Conservation (phyloP, 306 rosid genomes). For the Chamaecrista fasciculata region DNA sequence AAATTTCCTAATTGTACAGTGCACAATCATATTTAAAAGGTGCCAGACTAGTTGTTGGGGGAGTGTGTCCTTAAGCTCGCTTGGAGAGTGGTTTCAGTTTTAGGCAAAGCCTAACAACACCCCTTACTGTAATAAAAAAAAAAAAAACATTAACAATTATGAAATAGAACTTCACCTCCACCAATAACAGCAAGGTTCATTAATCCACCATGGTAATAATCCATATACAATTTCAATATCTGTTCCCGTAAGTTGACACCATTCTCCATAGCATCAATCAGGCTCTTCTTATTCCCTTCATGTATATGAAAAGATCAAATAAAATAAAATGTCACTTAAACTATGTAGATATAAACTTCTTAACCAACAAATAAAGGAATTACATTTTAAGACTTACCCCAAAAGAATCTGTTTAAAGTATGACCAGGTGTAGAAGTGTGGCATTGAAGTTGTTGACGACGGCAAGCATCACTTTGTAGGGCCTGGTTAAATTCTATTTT, state of each 20-base stretch:
- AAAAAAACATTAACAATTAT: conserved; percentile 2
- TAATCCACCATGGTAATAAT: conserved; percentile 93
- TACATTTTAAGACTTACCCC: conserved; percentile 60
- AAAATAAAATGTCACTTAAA: conserved; percentile 14
- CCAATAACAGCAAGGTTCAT: conserved; percentile 97
- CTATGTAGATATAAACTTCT: conserved; percentile 16
- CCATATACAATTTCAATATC: conserved; percentile 61
- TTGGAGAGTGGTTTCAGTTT: no score
- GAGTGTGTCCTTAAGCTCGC: no score
- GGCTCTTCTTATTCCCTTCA: conserved; percentile 95
- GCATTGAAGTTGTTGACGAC: conserved; percentile 92
- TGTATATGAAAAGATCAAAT: conserved; percentile 14
- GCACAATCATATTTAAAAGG: conserved; percentile 11
- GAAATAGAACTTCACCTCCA: conserved; percentile 66
- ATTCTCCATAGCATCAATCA: conserved; percentile 85
- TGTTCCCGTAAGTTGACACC: conserved; percentile 81
- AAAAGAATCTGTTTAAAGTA: conserved; percentile 77
- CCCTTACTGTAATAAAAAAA: background rate
- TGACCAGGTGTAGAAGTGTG: conserved; percentile 74
- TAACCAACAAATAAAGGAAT: conserved; percentile 25
- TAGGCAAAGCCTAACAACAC: background rate
- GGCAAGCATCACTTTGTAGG: conserved; percentile 80
- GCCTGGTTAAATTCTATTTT: conserved; percentile 87
- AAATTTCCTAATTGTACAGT: conserved; percentile 4
- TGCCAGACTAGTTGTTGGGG: no score